phyloP scores from a whole-genome alignment of 169 alveolate species.

The Plasmodium adleri region DNA sequence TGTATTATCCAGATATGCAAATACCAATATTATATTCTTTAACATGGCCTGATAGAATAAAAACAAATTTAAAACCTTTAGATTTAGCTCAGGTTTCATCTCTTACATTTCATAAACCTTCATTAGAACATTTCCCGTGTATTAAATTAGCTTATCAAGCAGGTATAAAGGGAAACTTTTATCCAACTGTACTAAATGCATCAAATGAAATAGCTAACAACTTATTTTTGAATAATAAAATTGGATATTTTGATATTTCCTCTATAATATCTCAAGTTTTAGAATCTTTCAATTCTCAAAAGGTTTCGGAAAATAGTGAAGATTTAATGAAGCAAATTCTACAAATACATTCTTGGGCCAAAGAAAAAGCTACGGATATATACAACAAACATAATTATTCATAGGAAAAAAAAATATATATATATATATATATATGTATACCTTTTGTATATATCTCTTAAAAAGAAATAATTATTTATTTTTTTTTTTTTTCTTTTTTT shows the following conservation, averaged over 20 bases:
- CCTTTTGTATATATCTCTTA: too few species aligned
- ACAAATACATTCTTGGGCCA: slow-evolving; percentile 37
- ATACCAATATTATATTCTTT: slow-evolving; percentile 85
- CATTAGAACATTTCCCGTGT: slow-evolving; percentile 85
- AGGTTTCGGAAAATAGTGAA: slow-evolving; percentile 23
- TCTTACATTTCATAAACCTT: slow-evolving; percentile 82
- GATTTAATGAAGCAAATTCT: slow-evolving; percentile 61
- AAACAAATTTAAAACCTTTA: slow-evolving; percentile 60
- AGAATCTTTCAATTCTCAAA: slow-evolving; percentile 45
- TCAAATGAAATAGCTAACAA: slow-evolving; percentile 90
- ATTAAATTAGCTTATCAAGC: slow-evolving; percentile 87
- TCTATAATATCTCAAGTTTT: slow-evolving; percentile 72
- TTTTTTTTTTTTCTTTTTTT: too few species aligned
- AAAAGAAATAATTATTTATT: too few species aligned
- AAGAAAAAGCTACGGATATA: slow-evolving; percentile 29
- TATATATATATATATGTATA: background rate
- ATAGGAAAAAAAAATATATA: background rate
- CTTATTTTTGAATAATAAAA: slow-evolving; percentile 78
- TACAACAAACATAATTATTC: background rate
- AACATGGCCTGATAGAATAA: slow-evolving; percentile 84
- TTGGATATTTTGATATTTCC: slow-evolving; percentile 79
- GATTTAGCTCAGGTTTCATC: slow-evolving; percentile 72
- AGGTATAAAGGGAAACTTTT: slow-evolving; percentile 87
- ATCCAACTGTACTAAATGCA: slow-evolving; percentile 89
- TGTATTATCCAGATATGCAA: slow-evolving; percentile 90